phyloP scores from a whole-genome alignment of 306 rosid genomes.

The Pyrus communis region DNA sequence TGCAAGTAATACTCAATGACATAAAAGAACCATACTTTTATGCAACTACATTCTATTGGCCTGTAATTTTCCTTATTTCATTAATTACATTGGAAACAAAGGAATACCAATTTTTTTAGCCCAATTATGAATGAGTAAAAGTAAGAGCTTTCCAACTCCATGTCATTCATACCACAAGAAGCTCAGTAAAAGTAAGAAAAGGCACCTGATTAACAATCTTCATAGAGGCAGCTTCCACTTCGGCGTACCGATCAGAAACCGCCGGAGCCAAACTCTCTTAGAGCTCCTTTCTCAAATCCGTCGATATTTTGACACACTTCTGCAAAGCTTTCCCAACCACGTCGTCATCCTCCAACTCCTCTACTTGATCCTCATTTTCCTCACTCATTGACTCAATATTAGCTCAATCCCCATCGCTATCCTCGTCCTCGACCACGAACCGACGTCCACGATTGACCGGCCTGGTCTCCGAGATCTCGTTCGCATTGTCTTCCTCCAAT shows the following conservation, averaged over 20 bases:
- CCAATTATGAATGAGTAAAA: background rate
- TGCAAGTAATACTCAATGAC: background rate
- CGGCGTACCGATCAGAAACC: constrained; percentile 61
- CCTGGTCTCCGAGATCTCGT: constrained; percentile 7
- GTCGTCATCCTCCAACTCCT: constrained; percentile 30
- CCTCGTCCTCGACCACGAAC: constrained; percentile 69
- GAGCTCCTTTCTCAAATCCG: constrained; percentile 70
- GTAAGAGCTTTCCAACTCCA: background rate
- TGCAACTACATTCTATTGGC: background rate
- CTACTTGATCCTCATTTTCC: constrained; percentile 25
- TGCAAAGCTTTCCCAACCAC: constrained; percentile 82
- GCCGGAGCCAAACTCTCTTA: constrained; percentile 47
- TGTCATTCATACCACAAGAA: background rate
- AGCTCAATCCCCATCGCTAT: constrained; percentile 31
- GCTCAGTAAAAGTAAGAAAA: background rate
- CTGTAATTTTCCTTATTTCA: background rate
- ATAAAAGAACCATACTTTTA: background rate
- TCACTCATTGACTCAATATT: constrained; percentile 41
- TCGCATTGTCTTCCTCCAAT: constrained; percentile 56
- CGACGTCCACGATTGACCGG: constrained; percentile 55
- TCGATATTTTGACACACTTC: constrained; percentile 71
- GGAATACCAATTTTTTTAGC: background rate
- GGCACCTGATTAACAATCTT: constrained; percentile 79
- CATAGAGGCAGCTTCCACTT: constrained; percentile 72
- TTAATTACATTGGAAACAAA: background rate